These are phyloP conservation scores for Oxytropis ochrocephala DNA, from an alignment of 306 rosid species.

Conservation along the genomic window DNA sequence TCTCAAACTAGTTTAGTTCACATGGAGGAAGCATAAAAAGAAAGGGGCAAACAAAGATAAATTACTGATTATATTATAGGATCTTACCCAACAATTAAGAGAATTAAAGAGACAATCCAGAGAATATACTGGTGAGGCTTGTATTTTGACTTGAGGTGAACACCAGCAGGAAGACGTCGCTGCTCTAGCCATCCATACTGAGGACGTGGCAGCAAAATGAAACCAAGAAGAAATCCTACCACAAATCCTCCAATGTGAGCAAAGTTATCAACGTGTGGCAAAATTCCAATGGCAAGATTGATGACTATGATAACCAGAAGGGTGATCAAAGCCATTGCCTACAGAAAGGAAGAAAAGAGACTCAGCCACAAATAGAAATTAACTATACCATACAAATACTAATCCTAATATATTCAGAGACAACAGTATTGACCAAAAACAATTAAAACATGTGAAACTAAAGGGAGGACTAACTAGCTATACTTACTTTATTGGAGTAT, in stretches of 20 bases:
- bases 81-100: conserved; percentile 65
- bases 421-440: neutral
- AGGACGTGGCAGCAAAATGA: conserved; percentile 69
- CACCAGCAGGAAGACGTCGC: conserved; percentile 38
- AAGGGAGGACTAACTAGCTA: neutral
- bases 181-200: conserved; percentile 62
- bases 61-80: neutral
- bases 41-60: neutral
- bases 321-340: conserved; percentile 66
- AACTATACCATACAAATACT: neutral
- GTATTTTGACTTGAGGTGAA: conserved; percentile 51
- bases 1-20: neutral
- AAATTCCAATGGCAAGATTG: conserved; percentile 67
- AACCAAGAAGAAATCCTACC: conserved; percentile 68
- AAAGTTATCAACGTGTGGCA: conserved; percentile 73
- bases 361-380: neutral
- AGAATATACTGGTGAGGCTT: conserved; percentile 63
- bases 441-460: neutral
- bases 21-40: neutral
- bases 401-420: neutral
- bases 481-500: conserved; percentile 70
- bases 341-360: neutral
- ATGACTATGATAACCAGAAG: conserved; percentile 49
- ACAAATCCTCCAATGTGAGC: conserved; percentile 83
- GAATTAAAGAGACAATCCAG: conserved; percentile 44